Evolutionary conservation across 202 grass and related monocot genomes (phyloP), one percentile per base, ranked within the genome.

Genomic region (Elaeis oleifera): DNA sequence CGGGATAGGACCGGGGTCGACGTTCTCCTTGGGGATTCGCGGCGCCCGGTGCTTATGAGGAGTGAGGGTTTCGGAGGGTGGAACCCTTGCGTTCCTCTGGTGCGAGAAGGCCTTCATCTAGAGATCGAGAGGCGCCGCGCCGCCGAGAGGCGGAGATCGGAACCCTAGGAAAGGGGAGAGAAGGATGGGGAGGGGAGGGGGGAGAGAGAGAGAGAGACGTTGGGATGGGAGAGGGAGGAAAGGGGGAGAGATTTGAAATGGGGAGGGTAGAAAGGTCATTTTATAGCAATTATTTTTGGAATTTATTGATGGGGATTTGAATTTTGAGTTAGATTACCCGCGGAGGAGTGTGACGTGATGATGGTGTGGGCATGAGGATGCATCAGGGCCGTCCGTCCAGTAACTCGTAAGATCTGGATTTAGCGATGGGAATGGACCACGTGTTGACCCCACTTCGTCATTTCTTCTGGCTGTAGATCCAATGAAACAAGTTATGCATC

Each of bases 1-100:
- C 6, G 61, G 61, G 8, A 61, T 53, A 18, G 68, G 28, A 68
- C 71, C 71, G 21, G 80, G 80, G 59, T 82, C 80, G 56, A 77
- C 22, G 67, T 82, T 82, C 64, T 82, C 79, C 74, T 82, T 82
- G 5, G 79, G 79, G 24, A 68, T 23, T 62, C 73, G 64, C 5
- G 79, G 74, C 18, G 73, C 68, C 49, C 71, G 74, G 53, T 24
- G 58, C 51, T 77, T 82, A 28, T 72, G 73, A 31, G 79, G 73
- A 5, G 68, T 77, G 26, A 67, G 67, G 61, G 79, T 49, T 71
- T 82, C 70, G 52, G 52, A 56, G 4, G 65, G 18, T 24, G 70
- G 4, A 63, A 60, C 70, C 59, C 28, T 73, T 54, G 50, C 70
- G 28, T 59, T 59, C 26, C 50, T 77, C 23, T 67, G 27, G 49